phyloP scores from a whole-genome alignment of 2,329 filamentous ascomycete genomes.

The Aspergillus candidus region DNA sequence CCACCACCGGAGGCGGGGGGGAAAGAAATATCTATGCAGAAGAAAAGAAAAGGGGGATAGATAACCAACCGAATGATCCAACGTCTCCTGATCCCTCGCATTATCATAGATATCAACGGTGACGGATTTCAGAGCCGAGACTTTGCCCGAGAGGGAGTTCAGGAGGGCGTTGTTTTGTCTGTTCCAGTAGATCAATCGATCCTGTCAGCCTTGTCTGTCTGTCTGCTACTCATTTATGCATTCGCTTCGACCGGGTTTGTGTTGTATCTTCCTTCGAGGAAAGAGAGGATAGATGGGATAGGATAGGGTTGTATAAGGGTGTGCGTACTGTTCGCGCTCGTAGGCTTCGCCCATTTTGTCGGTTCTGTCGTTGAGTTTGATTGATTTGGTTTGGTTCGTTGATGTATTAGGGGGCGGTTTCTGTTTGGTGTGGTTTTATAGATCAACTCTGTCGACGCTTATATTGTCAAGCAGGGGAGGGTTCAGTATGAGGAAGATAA shows the following conservation, averaged over 20 bases:
- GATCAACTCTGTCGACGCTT: too few species aligned
- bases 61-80: slow-evolving; percentile 73
- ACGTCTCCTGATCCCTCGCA: slow-evolving; percentile 77
- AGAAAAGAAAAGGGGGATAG: neutral
- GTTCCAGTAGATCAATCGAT: slow-evolving; percentile 1
- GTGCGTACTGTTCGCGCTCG: slow-evolving; percentile 61
- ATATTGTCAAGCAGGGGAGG: too few species aligned
- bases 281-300: neutral
- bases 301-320: neutral
- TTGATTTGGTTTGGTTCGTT: neutral
- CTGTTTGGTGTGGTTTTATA: too few species aligned
- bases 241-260: too few species aligned
- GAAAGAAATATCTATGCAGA: neutral
- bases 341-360: slow-evolving; percentile 65
- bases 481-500: too few species aligned
- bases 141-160: slow-evolving; percentile 83
- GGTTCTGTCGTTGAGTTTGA: neutral
- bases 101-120: slow-evolving; percentile 98
- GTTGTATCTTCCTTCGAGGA: too few species aligned
- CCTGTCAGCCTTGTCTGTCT: slow-evolving; percentile 13
- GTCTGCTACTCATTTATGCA: too few species aligned
- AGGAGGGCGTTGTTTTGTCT: slow-evolving; percentile 93
- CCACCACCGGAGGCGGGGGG: too few species aligned
- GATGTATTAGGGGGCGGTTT: too few species aligned
- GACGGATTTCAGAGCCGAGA: slow-evolving; percentile 83